A percentile compares a stretch with the other conserved stretches of the same genome.
phyloP scores from a whole-genome alignment of 2,329 filamentous ascomycete species.

The Alternaria gansuensis region DNA sequence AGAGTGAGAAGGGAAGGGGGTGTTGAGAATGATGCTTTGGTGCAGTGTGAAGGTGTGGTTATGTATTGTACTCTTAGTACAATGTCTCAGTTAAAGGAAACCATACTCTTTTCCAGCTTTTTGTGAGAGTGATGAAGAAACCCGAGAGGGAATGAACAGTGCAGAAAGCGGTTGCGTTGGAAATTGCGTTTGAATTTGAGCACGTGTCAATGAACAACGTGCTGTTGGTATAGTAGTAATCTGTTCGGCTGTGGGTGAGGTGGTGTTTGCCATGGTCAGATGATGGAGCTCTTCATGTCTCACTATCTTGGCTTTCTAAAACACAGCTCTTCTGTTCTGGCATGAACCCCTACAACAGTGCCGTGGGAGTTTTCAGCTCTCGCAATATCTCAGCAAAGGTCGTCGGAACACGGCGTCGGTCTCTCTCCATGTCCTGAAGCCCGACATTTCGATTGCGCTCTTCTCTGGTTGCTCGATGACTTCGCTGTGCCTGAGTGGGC shows the following conservation, averaged over 20 bases:
- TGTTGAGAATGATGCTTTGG: background rate
- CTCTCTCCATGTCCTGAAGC: background rate
- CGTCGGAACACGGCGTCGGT: conserved; percentile 1
- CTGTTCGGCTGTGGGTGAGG: background rate
- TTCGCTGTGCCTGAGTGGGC: background rate
- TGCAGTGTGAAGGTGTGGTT: background rate
- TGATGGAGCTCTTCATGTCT: background rate
- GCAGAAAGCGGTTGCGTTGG: conserved; percentile 4
- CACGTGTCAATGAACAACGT: background rate
- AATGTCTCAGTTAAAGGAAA: background rate
- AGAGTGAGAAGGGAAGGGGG: background rate
- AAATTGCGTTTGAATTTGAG: background rate
- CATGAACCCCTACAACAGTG: background rate
- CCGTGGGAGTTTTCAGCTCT: background rate
- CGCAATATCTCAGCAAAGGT: conserved; percentile 14
- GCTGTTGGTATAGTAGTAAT: background rate
- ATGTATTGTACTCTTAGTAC: background rate
- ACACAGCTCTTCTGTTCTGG: background rate
- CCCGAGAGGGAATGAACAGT: background rate
- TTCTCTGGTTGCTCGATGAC: background rate
- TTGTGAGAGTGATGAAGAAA: background rate
- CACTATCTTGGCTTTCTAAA: background rate
- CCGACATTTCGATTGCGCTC: background rate
- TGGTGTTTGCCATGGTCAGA: background rate
- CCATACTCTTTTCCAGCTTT: background rate